Base-by-base conservation (phyloP, 2,329 filamentous ascomycete species). In the Calcarisporium arbuscula region DNA sequence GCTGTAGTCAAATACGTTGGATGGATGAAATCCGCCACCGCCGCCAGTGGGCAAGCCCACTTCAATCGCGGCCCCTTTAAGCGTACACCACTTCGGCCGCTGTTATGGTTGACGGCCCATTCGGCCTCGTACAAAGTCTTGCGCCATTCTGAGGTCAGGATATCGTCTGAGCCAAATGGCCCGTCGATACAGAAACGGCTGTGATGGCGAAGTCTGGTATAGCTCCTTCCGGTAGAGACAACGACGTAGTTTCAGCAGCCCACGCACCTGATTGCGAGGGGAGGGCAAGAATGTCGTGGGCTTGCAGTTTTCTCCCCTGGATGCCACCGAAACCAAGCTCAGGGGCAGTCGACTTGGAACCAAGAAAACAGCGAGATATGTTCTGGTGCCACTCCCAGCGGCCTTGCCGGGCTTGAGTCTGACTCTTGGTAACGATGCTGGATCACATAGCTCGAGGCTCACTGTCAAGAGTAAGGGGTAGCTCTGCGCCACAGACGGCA, bases 91-190 rank as follows among this genome's bases (percentile, higher is more conserved):
- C 68, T 74, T 37, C 78, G 61, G 10, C 70, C 72, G 1, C 72
- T 68, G 39, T 81, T 80, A 44, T 81, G 76, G 0, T 69, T 74
- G 3, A 81, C 62, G 31, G 72, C 73, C 71, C 74, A 80, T n/a
- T 64, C 55, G 1, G 68, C 71, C 5, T 56, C 53, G 52, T 77
- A 81, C 3, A 81, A 62, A 56, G 70, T 72, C 8, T 74, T 64
- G 32, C 76, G 66, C 35, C 72, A 72, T 33, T 73, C 65, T 0
- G 61, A 48, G 0, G 52, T 52, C 35, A 60, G 48, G 12, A 57
- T 48, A 10, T 58, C 51, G 14, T 48, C 45, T 3, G 48, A 48
- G 16, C 51, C 54, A 32, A 57, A 51, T 2, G 58, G 58, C 0
- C 58, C 58, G 7, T 51, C 44, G 28, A 60, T 43, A 28, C 46